Evolutionary conservation across 2,329 filamentous ascomycete genomes (phyloP).

Genomic region (Trichoderma citrinoviride): DNA sequence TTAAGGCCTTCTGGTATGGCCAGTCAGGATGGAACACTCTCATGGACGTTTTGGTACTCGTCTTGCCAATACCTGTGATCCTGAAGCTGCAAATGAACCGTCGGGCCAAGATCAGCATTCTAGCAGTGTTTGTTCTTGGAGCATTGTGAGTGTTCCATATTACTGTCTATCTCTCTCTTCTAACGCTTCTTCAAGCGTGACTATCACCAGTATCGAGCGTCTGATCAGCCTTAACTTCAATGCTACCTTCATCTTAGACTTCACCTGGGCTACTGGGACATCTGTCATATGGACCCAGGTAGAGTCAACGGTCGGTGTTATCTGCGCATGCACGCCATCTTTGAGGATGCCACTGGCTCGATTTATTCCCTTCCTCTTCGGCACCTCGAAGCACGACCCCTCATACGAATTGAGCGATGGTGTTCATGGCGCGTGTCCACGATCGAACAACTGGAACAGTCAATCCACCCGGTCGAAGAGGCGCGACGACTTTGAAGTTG

Average conservation of each 20-base stretch:
- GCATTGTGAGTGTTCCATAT: background rate
- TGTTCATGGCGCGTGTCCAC: background rate
- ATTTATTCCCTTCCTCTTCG: slow-evolving; percentile 1
- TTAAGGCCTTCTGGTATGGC: slow-evolving; percentile 13
- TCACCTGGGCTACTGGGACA: slow-evolving; percentile 8
- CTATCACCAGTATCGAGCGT: slow-evolving; percentile 5
- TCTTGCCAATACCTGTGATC: slow-evolving; percentile 5
- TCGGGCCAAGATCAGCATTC: slow-evolving; percentile 4
- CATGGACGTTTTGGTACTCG: slow-evolving; percentile 9
- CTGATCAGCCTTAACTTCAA: slow-evolving; percentile 16
- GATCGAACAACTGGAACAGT: slow-evolving; percentile 6
- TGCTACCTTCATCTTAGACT: slow-evolving; percentile 5
- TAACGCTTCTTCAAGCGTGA: slow-evolving; percentile 12
- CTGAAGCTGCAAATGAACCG: slow-evolving; percentile 12
- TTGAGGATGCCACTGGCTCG: slow-evolving; percentile 5
- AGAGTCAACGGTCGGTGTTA: slow-evolving; percentile 12
- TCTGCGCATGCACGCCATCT: slow-evolving; percentile 12
- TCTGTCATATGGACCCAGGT: slow-evolving; percentile 16
- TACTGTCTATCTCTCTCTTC: background rate
- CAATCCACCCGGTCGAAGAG: background rate
- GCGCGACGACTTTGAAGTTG: background rate
- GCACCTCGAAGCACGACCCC: background rate
- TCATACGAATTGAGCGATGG: slow-evolving; percentile 7
- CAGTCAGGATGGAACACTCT: slow-evolving; percentile 16
- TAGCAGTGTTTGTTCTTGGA: slow-evolving; percentile 10